Conservation (phyloP, 2,329 filamentous ascomycete genomes). For the Aspergillus tanneri region DNA sequence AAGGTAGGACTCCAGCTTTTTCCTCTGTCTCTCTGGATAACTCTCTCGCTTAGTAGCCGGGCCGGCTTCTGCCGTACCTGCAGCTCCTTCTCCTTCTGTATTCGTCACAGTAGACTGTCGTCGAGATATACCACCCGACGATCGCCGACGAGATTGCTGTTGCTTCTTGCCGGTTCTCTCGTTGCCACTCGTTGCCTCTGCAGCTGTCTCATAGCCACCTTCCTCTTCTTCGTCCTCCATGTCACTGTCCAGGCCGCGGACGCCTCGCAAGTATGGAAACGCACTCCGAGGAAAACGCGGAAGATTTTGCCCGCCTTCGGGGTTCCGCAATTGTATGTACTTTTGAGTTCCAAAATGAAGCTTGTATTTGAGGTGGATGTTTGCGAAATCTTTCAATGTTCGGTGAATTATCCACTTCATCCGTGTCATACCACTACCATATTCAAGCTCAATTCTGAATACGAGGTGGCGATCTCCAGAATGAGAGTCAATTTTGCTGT, state of each 20-base stretch:
- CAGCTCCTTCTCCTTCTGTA: constrained; percentile 38
- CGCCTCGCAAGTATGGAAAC: constrained; percentile 82
- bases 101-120: constrained; percentile 56
- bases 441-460: constrained; percentile 91
- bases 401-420: constrained; percentile 96
- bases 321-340: constrained; percentile 68
- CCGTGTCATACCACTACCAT: constrained; percentile 88
- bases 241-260: constrained; percentile 75
- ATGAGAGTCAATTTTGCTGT: constrained; percentile 67
- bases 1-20: constrained; percentile 83
- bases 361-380: constrained; percentile 92
- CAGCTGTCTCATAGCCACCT: constrained; percentile 49
- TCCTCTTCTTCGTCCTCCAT: constrained; percentile 67
- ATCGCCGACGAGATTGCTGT: constrained; percentile 43
- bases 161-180: constrained; percentile 57
- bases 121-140: constrained; percentile 58
- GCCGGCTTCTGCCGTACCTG: constrained; percentile 34
- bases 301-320: constrained; percentile 72
- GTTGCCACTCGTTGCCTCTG: constrained; percentile 67
- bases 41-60: constrained; percentile 50
- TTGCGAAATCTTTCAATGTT: constrained; percentile 84
- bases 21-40: constrained; percentile 79
- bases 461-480: constrained; percentile 70
- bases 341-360: constrained; percentile 80
- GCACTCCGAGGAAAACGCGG: constrained; percentile 86